Base-by-base conservation (phyloP, 1,284 basidiomycete genomes). In the Uromyces viciae-fabae region DNA sequence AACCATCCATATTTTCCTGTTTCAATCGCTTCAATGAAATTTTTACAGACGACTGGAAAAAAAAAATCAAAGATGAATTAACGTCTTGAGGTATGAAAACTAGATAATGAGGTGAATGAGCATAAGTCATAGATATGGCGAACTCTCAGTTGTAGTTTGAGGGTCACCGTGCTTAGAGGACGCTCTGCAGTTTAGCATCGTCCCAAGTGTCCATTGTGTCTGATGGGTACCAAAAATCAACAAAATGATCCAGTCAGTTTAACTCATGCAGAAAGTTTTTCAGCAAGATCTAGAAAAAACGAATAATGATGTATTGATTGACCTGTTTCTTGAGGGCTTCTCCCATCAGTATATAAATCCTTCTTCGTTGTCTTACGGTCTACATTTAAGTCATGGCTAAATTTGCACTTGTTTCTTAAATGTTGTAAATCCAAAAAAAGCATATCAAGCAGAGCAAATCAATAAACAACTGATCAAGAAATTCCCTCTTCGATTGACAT, bases 171-270 rank as follows among this genome's bases (percentile, higher is more conserved):
- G 89, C 87, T 98, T 98, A 75, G 93, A 93, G 93, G 81, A 99
- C 97, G 36, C 88, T 90, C 71, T 91, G 89, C 73, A 99, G 88
- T 87, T 96, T 98, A 83, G 91, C 95, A 83, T 98, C 93, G 87
- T 98, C 95, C 96, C 96, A 99, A 84, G 89, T 92, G 84, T 98
- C 95, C 96, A 99, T 99, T 11, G 95, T 97, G 86, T 97, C 95
- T 93, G 49, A 58, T 52, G 42, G 52, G 68, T 68, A 52, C 80
- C n/a, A 81, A 82, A 28, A 8, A 25, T n/a, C n/a, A 81, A n/a
- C 82, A 58, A 72, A 58, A 14, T 4, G 46, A n/a, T n/a, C n/a
- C n/a, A n/a, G n/a, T n/a, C n/a, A n/a, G n/a, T 36, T 17, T 22
- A 40, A 82, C 77, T 9, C 52, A 74, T 43, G 40, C 25, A 15